phyloP scores from a whole-genome alignment of 345 rosid genomes.

The Populus simonii region DNA sequence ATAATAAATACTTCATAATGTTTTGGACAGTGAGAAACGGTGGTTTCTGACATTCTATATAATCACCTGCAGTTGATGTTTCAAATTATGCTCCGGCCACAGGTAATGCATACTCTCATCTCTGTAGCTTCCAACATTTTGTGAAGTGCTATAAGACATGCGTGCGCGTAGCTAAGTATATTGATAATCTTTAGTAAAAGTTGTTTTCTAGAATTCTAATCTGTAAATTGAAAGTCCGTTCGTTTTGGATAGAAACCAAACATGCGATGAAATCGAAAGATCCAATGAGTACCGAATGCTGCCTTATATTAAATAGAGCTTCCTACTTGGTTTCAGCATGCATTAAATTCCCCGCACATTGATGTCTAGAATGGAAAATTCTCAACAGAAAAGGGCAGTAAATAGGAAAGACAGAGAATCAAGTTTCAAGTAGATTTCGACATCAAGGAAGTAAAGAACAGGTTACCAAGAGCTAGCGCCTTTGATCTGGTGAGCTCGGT shows the following conservation, averaged over 20 bases:
- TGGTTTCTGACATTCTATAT: not conserved
- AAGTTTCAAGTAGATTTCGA: not conserved
- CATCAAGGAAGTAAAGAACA: not conserved
- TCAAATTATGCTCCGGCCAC: not conserved
- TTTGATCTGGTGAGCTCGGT: constrained; percentile 10
- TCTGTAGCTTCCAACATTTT: not conserved
- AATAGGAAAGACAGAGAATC: not conserved
- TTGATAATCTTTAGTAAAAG: not conserved
- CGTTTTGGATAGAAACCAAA: not conserved
- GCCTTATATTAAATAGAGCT: not conserved
- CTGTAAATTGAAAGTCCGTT: not conserved
- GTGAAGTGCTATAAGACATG: not conserved
- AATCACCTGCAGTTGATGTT: not conserved
- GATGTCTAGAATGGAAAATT: not conserved
- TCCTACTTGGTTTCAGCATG: not conserved
- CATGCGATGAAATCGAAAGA: not conserved
- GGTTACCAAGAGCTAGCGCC: constrained; percentile 17
- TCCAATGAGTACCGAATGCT: not conserved
- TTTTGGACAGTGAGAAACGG: not conserved
- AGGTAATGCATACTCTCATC: not conserved
- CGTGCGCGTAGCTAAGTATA: not conserved
- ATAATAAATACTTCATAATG: not conserved
- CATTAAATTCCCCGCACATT: not conserved
- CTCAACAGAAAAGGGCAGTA: not conserved
- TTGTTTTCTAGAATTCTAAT: not conserved